These are phyloP conservation scores for Trichoderma aggressivum DNA, from an alignment of 2,329 filamentous ascomycete species.

Conservation along the genomic window DNA sequence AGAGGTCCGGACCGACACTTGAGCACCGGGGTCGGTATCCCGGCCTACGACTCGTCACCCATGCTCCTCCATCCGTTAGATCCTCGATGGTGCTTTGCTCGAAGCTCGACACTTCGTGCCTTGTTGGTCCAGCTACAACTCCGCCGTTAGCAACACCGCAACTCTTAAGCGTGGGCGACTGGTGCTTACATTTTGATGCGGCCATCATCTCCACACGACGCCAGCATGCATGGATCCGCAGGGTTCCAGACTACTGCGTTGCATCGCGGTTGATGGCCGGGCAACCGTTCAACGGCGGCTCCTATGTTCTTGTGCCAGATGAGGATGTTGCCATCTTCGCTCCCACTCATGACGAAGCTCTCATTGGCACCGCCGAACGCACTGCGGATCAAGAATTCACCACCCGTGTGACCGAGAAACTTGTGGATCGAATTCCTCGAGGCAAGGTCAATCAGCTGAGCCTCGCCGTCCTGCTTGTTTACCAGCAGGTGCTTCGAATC, in stretches of 20 bases:
- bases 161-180: not conserved
- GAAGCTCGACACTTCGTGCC: constrained; percentile 23
- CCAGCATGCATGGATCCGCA: constrained; percentile 75
- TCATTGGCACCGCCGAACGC: constrained; percentile 86
- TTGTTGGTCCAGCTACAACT: constrained; percentile 28
- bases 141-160: not conserved
- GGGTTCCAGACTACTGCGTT: constrained; percentile 92
- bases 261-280: constrained; percentile 72
- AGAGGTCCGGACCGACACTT: not conserved
- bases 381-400: constrained; percentile 75
- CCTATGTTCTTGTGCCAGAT: constrained; percentile 91
- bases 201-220: constrained; percentile 84
- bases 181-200: constrained; percentile 76
- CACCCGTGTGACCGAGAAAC: constrained; percentile 73
- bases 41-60: constrained; percentile 19
- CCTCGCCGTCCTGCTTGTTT: constrained; percentile 73
- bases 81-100: constrained; percentile 16
- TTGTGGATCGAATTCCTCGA: constrained; percentile 68
- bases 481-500: constrained; percentile 81
- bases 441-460: constrained; percentile 74
- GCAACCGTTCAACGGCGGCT: constrained; percentile 68
- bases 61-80: constrained; percentile 24
- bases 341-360: constrained; percentile 87
- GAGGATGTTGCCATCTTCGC: constrained; percentile 73
- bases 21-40: not conserved